Base-by-base conservation (phyloP, 2,329 filamentous ascomycete species). In the Catunica adiposa region DNA sequence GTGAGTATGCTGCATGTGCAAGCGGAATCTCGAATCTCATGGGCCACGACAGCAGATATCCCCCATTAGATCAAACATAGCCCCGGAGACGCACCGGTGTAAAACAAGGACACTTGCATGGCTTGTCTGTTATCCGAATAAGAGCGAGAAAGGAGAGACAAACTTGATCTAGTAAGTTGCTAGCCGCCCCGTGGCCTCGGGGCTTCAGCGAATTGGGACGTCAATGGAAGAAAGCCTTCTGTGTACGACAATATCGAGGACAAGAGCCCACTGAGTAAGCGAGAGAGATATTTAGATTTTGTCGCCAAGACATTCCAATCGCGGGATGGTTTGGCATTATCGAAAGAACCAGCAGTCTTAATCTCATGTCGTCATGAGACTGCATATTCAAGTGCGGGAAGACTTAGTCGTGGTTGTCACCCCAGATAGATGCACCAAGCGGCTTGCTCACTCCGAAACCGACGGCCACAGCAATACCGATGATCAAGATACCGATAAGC, bases 391-490 rank as follows among this genome's bases (percentile, higher is more conserved):
- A 22, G 20, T 7, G 15, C 40, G 15, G 15, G 2, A 22, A 17
- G 20, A 17, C 8, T 26, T 55, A 52, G 55, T 62, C 58, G 58
- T 63, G 61, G 22, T 65, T 62, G 60, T 66, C 66, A 63, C 71
- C 66, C 78, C 78, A 82, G 60, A 81, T 77, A 15, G 72, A 71
- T n/a, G 78, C 78, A 11, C 75, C 73, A 1, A 81, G 68, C 2
- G 77, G 73, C 65, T 78, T 81, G 70, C 77, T 80, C 61, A 82
- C 70, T 51, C 79, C 79, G 48, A 82, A 70, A 22, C 79, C 79
- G 22, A 82, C 67, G 46, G 70, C 75, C 8, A 80, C 71, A 14
- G 74, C 77, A 53, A 75, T 64, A 52, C 76, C 76, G 3, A 80
- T 63, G 20, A 80, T 68, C 25, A 80, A 63, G 3, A 78, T 60